Base-by-base conservation (phyloP, 2,329 filamentous ascomycete genomes). In the Colletotrichum gloeosporioides region DNA sequence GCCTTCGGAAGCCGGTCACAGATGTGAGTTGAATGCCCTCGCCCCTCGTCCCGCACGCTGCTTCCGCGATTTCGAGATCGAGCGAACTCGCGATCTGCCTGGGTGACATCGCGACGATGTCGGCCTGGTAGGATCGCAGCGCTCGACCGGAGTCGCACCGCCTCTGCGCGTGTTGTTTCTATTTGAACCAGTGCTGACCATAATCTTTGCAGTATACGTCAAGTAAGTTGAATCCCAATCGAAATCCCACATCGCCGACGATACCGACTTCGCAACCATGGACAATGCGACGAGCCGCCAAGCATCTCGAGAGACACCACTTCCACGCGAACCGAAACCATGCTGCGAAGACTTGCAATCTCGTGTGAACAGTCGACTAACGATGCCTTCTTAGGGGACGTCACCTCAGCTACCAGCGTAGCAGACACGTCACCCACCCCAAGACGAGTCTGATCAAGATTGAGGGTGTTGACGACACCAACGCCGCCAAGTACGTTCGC, bases 341-440 rank as follows among this genome's bases (percentile, higher is more conserved):
- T 55, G 36, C 31, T 31, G 66, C 71, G 29, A 27, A 68, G 22
- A 25, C 16, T 16, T 15, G 4, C 44, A 39, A 63, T 25, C 34
- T 22, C 49, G 15, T 62, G 61, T 39, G 62, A 71, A 57, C 59
- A 34, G 29, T 59, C 69, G 29, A 73, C 74, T 76, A 74, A 76
- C 74, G 9, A 67, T 32, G 29, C 22, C 32, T 29, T 61, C 25
- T 71, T 44, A 98, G 95, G 95, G 96, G 96, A 92, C 96, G 96
- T 90, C 96, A 99, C 93, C 91, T 99, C 90, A 96, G 94, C 90
- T 98, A 98, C 92, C 94, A 98, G 92, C 95, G 96, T 89, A 94
- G 94, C 88, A 96, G 98, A 92, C 95, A 95, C 90, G 94, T 92
- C 90, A 96, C 93, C 87, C 96, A 95, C 92, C 94, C 96, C 83